phyloP scores from a whole-genome alignment of 768 basidiomycete species.

The Leucocoprinus leucothites region DNA sequence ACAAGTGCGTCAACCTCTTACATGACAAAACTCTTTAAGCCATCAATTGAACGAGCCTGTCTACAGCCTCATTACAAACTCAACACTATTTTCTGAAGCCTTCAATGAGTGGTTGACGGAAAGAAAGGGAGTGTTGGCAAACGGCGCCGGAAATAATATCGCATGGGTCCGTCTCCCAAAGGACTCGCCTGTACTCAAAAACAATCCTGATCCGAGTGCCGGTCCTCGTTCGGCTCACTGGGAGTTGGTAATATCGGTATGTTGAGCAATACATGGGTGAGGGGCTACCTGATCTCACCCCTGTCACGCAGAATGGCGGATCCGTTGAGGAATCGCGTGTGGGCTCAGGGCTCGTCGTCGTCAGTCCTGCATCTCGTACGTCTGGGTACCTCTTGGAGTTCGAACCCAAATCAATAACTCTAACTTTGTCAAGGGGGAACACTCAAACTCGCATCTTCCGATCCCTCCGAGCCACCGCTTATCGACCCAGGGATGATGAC shows the following conservation, averaged over 20 bases:
- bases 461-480: slow-evolving; percentile 12
- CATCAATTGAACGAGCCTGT: neutral
- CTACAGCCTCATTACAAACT: neutral
- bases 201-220: slow-evolving; percentile 19
- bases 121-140: slow-evolving; percentile 15
- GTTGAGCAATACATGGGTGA: neutral
- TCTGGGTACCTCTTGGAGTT: neutral
- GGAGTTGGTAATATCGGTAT: slow-evolving; percentile 13
- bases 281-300: neutral
- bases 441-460: slow-evolving; percentile 11
- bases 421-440: slow-evolving; percentile 1
- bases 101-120: slow-evolving; percentile 15
- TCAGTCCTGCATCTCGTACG: slow-evolving; percentile 15
- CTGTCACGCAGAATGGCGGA: slow-evolving; percentile 1
- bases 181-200: slow-evolving; percentile 1
- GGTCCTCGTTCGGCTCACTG: slow-evolving; percentile 20
- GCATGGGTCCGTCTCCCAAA: slow-evolving; percentile 19
- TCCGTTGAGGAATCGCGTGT: neutral
- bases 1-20: neutral
- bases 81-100: slow-evolving; percentile 6
- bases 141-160: slow-evolving; percentile 14
- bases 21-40: neutral
- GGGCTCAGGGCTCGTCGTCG: neutral
- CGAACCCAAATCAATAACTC: neutral
- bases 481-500: slow-evolving; percentile 15